Evolutionary conservation across 768 basidiomycete species (phyloP), one percentile per base, ranked within the genome.

Genomic region (Fomitopsis serialis): DNA sequence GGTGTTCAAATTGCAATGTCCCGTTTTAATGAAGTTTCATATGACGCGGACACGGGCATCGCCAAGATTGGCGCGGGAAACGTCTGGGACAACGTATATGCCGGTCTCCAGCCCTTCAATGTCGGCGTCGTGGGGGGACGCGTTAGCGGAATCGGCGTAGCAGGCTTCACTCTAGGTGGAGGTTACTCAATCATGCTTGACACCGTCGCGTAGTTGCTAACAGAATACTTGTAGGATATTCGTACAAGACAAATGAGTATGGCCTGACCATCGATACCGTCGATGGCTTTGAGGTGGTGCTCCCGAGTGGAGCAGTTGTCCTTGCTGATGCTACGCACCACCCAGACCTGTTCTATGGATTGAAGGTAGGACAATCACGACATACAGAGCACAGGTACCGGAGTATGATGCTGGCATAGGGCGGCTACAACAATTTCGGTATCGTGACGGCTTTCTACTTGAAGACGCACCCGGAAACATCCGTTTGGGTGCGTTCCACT

Each of bases 81-180:
- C 17, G 70, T 81, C 22, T 87, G 84, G 85, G 85, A 88, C 61
- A 77, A 84, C 32, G 82, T 79, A 66, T 87, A 85, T 56, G 67
- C 70, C 2, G 77, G 76, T 5, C 71, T 87, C 5, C 71, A 67
- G 4, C 78, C 76, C 0, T 60, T 70, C 50, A 71, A 27, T 34
- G 48, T 42, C 17, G 81, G 73, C 44, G 80, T 85, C 17, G 74
- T 84, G 9, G 84, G 85, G 0, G 81, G 78, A 2, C 70, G 84
- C 1, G 79, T 82, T 2, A 64, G 75, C 9, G 82, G 82, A 11
- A 76, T 65, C 24, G 66, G 66, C 21, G 62, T 67, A 2, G 66
- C 64, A 8, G 66, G 66, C 2, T 65, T 65, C 45, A 57, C 59
- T 12, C 68, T 85, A 0, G 81, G 82, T 8, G 84, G 84, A 73